Evolutionary conservation across 176 grass and related monocot genomes (phyloP).

Genomic region (Raddia guianensis): DNA sequence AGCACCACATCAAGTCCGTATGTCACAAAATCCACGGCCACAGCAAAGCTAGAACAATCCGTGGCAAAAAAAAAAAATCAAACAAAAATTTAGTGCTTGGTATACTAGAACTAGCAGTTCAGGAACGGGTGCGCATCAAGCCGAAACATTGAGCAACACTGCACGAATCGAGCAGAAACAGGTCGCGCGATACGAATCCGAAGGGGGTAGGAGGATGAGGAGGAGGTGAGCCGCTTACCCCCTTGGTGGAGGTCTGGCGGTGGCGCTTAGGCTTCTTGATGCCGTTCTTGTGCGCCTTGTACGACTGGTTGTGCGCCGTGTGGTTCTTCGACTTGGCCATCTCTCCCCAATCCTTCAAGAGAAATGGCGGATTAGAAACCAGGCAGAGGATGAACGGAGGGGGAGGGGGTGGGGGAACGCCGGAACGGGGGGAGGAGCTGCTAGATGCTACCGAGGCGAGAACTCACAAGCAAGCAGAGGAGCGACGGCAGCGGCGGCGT

Average conservation of each 20-base stretch:
- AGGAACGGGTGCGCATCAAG: too few relatives aligned
- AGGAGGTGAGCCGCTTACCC: slow-evolving; percentile 39
- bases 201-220: not conserved
- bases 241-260: slow-evolving; percentile 85
- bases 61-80: not conserved
- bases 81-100: too few relatives aligned
- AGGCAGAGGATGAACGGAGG: not conserved
- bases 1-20: not conserved
- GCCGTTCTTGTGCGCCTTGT: slow-evolving; percentile 88
- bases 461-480: not conserved
- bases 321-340: slow-evolving; percentile 99
- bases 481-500: slow-evolving; percentile 30
- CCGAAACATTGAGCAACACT: not conserved
- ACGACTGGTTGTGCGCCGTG: slow-evolving; percentile 87
- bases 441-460: slow-evolving; percentile 26
- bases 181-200: not conserved
- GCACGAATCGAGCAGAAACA: not conserved
- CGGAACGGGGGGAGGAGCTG: not conserved
- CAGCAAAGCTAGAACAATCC: not conserved
- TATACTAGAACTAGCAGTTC: not conserved
- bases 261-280: slow-evolving; percentile 89
- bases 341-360: slow-evolving; percentile 31
- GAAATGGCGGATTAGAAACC: not conserved
- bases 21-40: not conserved
- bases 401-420: not conserved